Percentiles rank a stretch among this genome's conserved stretches.
Evolutionary conservation across 345 rosid genomes (phyloP).

Genomic region (Hirschfeldia incana): DNA sequence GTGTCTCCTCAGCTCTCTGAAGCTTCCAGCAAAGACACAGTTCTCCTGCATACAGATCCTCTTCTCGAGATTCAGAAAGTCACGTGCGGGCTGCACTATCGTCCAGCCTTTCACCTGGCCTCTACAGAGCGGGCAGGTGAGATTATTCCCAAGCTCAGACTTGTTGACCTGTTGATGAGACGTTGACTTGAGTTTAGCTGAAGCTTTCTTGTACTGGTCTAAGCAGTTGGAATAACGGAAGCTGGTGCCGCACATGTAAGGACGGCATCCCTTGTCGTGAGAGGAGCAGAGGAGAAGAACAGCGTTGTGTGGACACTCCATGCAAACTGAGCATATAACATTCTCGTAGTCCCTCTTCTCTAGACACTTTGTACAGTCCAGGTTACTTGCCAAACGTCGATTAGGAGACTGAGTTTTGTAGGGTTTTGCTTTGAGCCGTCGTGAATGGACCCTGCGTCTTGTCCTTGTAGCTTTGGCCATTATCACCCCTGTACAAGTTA

Average conservation of each 20-base stretch:
- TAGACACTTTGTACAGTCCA: constrained; percentile 51
- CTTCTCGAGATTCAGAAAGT: constrained; percentile 66
- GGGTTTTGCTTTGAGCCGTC: constrained; percentile 54
- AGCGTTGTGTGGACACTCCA: constrained; percentile 96
- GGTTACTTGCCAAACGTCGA: constrained; percentile 39
- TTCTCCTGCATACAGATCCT: constrained; percentile 95
- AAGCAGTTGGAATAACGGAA: constrained; percentile 93
- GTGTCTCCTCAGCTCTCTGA: constrained; percentile 91
- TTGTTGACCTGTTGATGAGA: constrained; percentile 46
- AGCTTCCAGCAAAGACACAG: constrained; percentile 71
- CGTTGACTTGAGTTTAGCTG: constrained; percentile 57
- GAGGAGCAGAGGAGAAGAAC: constrained; percentile 98
- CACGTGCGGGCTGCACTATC: constrained; percentile 84
- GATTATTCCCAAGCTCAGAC: constrained; percentile 60
- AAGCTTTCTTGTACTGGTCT: constrained; percentile 86
- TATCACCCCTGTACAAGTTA: constrained; percentile 19
- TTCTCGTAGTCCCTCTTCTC: constrained; percentile 83
- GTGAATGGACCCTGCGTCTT: constrained; percentile 55
- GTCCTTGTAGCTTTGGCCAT: constrained; percentile 77
- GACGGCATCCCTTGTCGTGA: constrained; percentile 94
- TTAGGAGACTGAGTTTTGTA: constrained; percentile 48
- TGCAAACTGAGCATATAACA: constrained; percentile 88
- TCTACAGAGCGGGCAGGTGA: constrained; percentile 92
- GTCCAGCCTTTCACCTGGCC: constrained; percentile 99
- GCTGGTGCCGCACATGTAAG: constrained; percentile 98